A percentile compares a stretch with the other conserved stretches of the same genome.
Evolutionary conservation across 495 filamentous ascomycete species (phyloP).

Genomic region (Neurospora cerealis): DNA sequence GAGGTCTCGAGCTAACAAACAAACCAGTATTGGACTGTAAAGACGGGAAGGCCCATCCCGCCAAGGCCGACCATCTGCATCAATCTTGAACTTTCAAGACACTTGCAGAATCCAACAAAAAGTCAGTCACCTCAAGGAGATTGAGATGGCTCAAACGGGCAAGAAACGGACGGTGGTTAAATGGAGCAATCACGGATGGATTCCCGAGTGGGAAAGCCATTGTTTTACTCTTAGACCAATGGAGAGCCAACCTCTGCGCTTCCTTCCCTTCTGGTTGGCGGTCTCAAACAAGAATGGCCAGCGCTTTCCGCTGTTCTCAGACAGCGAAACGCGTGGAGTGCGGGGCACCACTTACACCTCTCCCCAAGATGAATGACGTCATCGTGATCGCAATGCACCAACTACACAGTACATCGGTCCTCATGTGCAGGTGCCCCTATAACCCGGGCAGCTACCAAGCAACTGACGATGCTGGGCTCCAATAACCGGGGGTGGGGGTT

Average conservation of each 20-base stretch:
- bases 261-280: not conserved
- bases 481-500: not conserved
- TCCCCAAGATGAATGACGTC: constrained; percentile 5
- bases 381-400: not conserved
- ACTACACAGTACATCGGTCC: not conserved
- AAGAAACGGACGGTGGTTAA: not conserved
- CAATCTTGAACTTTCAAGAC: not conserved
- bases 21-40: not conserved
- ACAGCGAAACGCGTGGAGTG: not conserved
- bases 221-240: not conserved
- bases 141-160: not conserved
- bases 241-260: not conserved
- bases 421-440: not conserved
- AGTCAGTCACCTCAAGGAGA: not conserved
- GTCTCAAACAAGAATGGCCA: not conserved
- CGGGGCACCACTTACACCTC: not conserved
- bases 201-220: not conserved
- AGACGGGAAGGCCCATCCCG: not conserved
- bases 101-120: not conserved
- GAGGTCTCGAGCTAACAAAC: too few relatives aligned
- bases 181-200: not conserved
- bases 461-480: not conserved
- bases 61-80: not conserved
- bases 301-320: not conserved
- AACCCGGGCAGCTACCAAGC: not conserved